Percentiles rank a stretch among this genome's conserved stretches.
Evolutionary conservation across 2,329 filamentous ascomycete genomes (phyloP).

Genomic region (Scedosporium minutisporum): DNA sequence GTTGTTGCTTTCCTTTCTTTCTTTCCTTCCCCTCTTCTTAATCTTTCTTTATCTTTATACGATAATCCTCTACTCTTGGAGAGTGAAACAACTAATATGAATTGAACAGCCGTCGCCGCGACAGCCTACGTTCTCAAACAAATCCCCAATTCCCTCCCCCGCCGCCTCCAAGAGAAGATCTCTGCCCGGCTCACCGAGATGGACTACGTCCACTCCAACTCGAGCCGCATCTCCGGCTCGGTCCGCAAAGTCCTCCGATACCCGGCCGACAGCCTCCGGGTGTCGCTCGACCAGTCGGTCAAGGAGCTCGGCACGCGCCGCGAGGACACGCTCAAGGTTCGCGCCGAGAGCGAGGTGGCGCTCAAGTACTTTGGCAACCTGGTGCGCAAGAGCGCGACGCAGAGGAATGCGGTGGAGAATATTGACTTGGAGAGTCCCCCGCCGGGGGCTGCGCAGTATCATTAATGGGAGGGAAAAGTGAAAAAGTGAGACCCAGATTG

Average conservation of each 20-base stretch:
- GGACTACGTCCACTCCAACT: conserved; percentile 89
- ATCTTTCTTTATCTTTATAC: background rate
- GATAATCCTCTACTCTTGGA: background rate
- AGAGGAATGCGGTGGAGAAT: conserved; percentile 38
- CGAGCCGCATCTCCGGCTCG: conserved; percentile 70
- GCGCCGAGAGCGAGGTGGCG: conserved; percentile 75
- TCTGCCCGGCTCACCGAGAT: conserved; percentile 67
- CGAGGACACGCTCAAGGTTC: conserved; percentile 74
- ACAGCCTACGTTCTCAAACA: conserved; percentile 74
- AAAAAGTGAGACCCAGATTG: background rate
- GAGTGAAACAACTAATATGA: conserved; percentile 15
- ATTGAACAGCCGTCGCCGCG: conserved; percentile 56
- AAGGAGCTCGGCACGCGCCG: conserved; percentile 72
- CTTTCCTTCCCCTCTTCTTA: background rate
- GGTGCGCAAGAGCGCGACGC: conserved; percentile 51
- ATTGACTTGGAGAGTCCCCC: conserved; percentile 48
- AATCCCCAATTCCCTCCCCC: conserved; percentile 81
- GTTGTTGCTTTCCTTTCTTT: conserved; percentile 23
- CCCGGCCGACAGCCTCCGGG: conserved; percentile 77
- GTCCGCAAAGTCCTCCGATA: conserved; percentile 83
- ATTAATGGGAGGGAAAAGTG: background rate
- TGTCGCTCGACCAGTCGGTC: conserved; percentile 72
- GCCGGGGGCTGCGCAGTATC: conserved; percentile 4
- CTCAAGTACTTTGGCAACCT: conserved; percentile 85
- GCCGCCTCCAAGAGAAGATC: conserved; percentile 76